Evolutionary conservation across 78 protist genomes (phyloP).

Genomic region (Creolimax fragrantissima): DNA sequence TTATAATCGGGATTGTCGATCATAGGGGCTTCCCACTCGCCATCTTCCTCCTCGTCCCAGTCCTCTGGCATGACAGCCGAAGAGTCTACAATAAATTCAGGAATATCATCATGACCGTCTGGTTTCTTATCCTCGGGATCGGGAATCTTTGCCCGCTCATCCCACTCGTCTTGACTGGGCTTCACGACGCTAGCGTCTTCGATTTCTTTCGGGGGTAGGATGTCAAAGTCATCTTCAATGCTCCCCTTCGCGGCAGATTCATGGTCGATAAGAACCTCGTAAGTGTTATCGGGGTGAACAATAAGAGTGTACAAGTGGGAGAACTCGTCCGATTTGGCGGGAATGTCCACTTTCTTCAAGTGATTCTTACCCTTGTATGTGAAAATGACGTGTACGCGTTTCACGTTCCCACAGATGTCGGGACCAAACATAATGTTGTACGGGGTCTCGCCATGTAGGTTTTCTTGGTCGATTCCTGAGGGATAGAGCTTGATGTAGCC

Average conservation of each 20-base stretch:
- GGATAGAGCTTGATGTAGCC: conserved; percentile 88
- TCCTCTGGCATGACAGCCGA: conserved; percentile 92
- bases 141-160: conserved; percentile 26
- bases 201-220: conserved; percentile 74
- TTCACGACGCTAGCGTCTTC: conserved; percentile 75
- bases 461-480: conserved; percentile 33
- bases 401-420: conserved; percentile 52
- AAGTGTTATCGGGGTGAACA: conserved; percentile 84
- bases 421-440: conserved; percentile 16
- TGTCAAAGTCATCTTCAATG: conserved; percentile 72
- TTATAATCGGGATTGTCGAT: conserved; percentile 92
- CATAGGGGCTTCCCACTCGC: conserved; percentile 96
- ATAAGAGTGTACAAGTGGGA: conserved; percentile 97
- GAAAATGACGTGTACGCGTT: conserved; percentile 78
- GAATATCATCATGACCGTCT: conserved; percentile 74
- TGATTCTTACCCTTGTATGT: conserved; percentile 78
- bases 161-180: conserved; percentile 98
- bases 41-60: conserved; percentile 98
- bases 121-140: conserved; percentile 81
- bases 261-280: conserved; percentile 78
- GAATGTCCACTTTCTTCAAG: conserved; percentile 61
- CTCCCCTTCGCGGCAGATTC: conserved; percentile 67
- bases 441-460: conserved; percentile 69
- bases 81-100: conserved; percentile 79
- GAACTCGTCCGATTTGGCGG: conserved; percentile 63